Conservation (phyloP, 148 eudicot genomes). For the Rhododendron molle region DNA sequence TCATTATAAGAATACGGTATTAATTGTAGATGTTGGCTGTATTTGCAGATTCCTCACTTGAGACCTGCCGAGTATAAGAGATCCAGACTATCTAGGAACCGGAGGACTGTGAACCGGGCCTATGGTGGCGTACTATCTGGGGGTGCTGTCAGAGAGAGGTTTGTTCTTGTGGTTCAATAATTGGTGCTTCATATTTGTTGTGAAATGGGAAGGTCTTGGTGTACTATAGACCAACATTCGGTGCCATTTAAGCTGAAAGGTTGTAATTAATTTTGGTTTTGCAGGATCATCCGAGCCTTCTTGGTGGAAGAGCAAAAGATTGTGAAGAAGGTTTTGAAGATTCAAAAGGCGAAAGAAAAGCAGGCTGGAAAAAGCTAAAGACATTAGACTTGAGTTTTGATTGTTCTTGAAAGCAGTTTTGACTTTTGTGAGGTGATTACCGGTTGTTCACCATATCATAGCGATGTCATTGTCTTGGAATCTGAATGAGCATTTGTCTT, state of each 20-base stretch:
- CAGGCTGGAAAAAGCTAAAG: conserved; percentile 32
- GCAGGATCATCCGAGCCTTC: conserved; percentile 53
- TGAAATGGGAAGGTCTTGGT: neutral
- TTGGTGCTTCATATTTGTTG: neutral
- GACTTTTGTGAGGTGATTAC: conserved; percentile 13
- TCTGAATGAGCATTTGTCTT: conserved; percentile 11
- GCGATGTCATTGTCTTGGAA: conserved; percentile 7
- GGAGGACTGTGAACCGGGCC: conserved; percentile 57
- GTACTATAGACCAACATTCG: neutral
- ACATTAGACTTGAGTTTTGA: neutral
- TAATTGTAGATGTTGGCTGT: neutral
- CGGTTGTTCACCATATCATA: neutral
- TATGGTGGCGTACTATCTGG: conserved; percentile 59
- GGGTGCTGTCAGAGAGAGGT: conserved; percentile 53
- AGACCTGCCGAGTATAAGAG: conserved; percentile 45
- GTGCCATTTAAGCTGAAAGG: neutral
- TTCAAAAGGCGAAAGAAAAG: conserved; percentile 54
- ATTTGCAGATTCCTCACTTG: conserved; percentile 37
- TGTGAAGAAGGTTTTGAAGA: conserved; percentile 67
- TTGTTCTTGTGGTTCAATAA: neutral
- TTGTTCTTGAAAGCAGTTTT: conserved; percentile 23
- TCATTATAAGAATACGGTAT: neutral
- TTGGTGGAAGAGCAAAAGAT: conserved; percentile 62
- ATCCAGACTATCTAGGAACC: conserved; percentile 46
- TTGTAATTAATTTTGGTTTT: neutral